Evolutionary conservation across 768 basidiomycete species (phyloP).

Genomic region (Artomyces pyxidatus): DNA sequence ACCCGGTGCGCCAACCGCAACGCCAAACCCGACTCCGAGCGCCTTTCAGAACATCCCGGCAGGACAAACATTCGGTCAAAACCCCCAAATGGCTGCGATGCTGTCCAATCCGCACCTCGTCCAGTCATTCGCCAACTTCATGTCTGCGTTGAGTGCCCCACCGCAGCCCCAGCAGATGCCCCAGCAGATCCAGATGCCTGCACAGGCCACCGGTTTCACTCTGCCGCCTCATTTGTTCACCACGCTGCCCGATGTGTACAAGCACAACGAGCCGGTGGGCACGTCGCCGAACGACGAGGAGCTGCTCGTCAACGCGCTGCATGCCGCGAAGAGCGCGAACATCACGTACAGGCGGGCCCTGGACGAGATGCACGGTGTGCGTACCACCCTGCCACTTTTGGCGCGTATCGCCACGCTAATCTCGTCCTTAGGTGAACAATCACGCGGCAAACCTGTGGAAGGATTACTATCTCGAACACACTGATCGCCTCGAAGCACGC

Average conservation of each 20-base stretch:
- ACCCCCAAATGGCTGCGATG: too few species aligned
- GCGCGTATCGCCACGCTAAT: neutral
- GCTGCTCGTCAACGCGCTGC: constrained; percentile 42
- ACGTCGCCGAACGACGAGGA: constrained; percentile 45
- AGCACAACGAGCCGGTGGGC: constrained; percentile 45
- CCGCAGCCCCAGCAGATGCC: too few species aligned
- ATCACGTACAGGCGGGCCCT: constrained; percentile 56
- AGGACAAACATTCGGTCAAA: too few species aligned
- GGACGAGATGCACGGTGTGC: constrained; percentile 57
- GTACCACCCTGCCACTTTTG: constrained; percentile 18
- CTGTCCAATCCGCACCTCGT: too few species aligned
- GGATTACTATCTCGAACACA: constrained; percentile 71
- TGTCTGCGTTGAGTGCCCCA: too few species aligned
- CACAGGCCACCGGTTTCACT: too few species aligned
- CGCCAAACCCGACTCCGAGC: too few species aligned
- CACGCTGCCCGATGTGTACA: constrained; percentile 16
- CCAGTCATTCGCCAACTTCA: too few species aligned
- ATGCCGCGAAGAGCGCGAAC: constrained; percentile 30
- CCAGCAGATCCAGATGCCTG: too few species aligned
- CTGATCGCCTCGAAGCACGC: constrained; percentile 44
- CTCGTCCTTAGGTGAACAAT: constrained; percentile 34
- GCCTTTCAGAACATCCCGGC: too few species aligned
- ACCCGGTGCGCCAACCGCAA: too few species aligned
- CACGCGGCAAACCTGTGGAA: constrained; percentile 62
- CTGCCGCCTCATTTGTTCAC: too few species aligned